Evolutionary conservation across 805 yeast genomes (phyloP).

Genomic region (Monosporozyma unispora): DNA sequence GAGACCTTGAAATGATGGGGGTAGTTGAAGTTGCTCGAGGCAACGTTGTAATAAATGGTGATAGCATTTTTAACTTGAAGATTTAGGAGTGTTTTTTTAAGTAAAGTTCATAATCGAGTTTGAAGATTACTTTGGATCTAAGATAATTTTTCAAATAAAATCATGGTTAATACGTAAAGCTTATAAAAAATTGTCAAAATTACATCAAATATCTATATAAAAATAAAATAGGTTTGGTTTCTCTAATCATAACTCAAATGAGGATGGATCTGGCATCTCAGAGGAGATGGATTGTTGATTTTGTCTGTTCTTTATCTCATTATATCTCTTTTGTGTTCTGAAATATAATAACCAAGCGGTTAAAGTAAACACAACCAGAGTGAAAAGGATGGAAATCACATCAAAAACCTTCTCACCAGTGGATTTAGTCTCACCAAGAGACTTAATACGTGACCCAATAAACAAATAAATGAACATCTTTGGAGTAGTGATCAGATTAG

Average conservation of each 20-base stretch:
- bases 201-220: background rate
- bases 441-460: conserved; percentile 65
- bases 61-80: too few relatives aligned
- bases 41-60: background rate
- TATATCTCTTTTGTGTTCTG: conserved; percentile 34
- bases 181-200: background rate
- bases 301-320: background rate
- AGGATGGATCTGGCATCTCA: conserved; percentile 3
- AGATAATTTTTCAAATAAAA: background rate
- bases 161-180: background rate
- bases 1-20: background rate
- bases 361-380: conserved; percentile 43
- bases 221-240: too few relatives aligned
- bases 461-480: conserved; percentile 69
- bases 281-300: conserved; percentile 1
- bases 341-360: conserved; percentile 64
- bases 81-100: too few relatives aligned
- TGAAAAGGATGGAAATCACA: conserved; percentile 47
- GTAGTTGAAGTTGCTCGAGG: background rate
- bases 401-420: conserved; percentile 49
- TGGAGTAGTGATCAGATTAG: conserved; percentile 72
- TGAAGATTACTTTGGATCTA: background rate
- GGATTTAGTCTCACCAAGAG: conserved; percentile 53
- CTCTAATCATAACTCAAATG: conserved; percentile 8
- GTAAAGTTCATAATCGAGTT: too few relatives aligned